phyloP scores from a whole-genome alignment of 2,329 filamentous ascomycete species.

The Sarocladium strictum region DNA sequence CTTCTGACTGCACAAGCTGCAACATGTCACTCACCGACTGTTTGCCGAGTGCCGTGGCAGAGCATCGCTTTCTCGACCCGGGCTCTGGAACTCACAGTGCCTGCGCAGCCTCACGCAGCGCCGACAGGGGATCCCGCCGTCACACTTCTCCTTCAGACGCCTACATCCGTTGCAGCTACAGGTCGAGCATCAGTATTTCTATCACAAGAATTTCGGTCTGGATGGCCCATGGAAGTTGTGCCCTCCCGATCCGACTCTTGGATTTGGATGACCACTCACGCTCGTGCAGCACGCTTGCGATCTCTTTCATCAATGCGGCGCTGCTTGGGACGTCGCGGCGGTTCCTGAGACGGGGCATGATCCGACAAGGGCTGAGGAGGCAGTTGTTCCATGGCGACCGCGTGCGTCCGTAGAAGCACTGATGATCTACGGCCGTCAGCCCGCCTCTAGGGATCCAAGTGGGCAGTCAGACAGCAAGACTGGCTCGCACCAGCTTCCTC shows the following conservation, averaged over 20 bases:
- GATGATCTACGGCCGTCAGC: too few species aligned
- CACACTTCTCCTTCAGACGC: constrained; percentile 50
- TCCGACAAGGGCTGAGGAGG: background rate
- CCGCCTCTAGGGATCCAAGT: too few species aligned
- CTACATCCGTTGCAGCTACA: constrained; percentile 47
- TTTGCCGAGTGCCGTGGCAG: background rate
- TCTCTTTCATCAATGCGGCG: constrained; percentile 18
- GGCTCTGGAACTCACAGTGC: constrained; percentile 38
- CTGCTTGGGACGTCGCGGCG: background rate
- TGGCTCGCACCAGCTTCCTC: too few species aligned
- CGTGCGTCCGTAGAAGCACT: too few species aligned
- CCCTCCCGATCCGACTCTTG: background rate
- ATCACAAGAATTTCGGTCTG: background rate
- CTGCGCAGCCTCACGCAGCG: constrained; percentile 45
- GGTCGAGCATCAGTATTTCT: background rate
- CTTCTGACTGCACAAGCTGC: too few species aligned
- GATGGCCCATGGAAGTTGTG: constrained; percentile 1
- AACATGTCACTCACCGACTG: constrained; percentile 1
- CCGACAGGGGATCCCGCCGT: constrained; percentile 48
- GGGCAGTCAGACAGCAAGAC: too few species aligned
- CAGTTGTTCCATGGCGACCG: background rate
- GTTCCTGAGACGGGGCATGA: background rate
- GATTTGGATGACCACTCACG: constrained; percentile 15
- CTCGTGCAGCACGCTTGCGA: constrained; percentile 21
- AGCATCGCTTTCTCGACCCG: background rate